Base-by-base conservation (phyloP, 495 filamentous ascomycete species). In the Chaetomium cochliodes region DNA sequence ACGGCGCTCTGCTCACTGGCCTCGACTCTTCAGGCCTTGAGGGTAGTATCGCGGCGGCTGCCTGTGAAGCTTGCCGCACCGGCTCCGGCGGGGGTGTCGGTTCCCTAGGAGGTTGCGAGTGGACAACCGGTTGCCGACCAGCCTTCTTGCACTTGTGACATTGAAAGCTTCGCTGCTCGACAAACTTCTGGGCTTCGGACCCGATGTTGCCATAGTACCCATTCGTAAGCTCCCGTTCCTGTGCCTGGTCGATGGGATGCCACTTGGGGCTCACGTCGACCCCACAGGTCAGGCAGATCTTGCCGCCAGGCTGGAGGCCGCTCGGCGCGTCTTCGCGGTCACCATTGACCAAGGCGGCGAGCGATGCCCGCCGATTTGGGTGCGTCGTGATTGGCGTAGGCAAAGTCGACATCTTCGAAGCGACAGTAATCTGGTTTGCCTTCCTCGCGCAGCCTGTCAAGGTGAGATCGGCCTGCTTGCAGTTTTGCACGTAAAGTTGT, bases 391-490 rank as follows among this genome's bases (percentile, higher is more conserved):
- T 37, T n/a, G 66, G 30, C 9, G 65, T 53, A 0, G 65, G 39
- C 0, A 65, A 57, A 22, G 71, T 65, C 8, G 78, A 76, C 59
- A 74, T 73, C 67, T 78, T 81, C 8, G 71, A 78, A 15, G 74
- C 74, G 23, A 79, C 60, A 20, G 75, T 76, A 61, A 79, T 77
- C 47, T 81, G 70, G 63, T 79, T 81, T 23, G 96, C 93, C 72
- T 96, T 97, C 23, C 94, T 88, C 49, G 92, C 88, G 20, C 94
- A 97, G 23, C 93, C 93, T 9, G 92, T 97, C 60, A 96, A 76
- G 20, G 89, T 85, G 23, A 93, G 82, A 69, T 99, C 94, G 22
- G 93, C 92, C 74, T 98, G 93, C 77, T 98, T 99, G 81, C 91
- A 97, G 49, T 89, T 92, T 58, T 85, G 85, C 28, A 87, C 89